Conservation (phyloP, 2,329 filamentous ascomycete genomes). For the Cadophora luteo-olivacea region DNA sequence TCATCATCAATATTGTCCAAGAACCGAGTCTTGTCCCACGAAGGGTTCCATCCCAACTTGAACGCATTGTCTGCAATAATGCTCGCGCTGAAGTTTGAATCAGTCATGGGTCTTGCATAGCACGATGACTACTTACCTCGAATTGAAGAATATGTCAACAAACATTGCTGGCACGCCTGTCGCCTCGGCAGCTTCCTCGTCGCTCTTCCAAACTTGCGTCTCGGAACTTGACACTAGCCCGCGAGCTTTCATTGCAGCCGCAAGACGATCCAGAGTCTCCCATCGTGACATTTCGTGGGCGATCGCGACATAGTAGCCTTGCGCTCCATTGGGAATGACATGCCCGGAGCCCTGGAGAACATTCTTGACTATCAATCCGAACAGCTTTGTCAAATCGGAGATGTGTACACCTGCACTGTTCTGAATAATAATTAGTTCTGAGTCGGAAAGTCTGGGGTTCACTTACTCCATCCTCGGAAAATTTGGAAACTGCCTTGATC, state of each 20-base stretch:
- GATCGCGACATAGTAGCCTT: slow-evolving; percentile 39
- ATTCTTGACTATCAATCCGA: slow-evolving; percentile 35
- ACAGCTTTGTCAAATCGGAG: slow-evolving; percentile 38
- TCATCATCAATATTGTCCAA: slow-evolving; percentile 38
- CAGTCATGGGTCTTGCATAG: too few relatives aligned
- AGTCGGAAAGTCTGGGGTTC: slow-evolving; percentile 20
- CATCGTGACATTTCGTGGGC: slow-evolving; percentile 36
- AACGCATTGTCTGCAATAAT: slow-evolving; percentile 30
- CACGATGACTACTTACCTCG: slow-evolving; percentile 36
- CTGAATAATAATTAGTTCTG: slow-evolving; percentile 30
- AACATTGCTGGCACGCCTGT: slow-evolving; percentile 26
- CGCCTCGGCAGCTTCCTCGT: slow-evolving; percentile 35
- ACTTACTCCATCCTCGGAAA: slow-evolving; percentile 30
- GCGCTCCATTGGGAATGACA: slow-evolving; percentile 32
- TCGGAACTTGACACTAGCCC: slow-evolving; percentile 35
- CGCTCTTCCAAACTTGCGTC: slow-evolving; percentile 35
- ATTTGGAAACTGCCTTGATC: slow-evolving; percentile 31
- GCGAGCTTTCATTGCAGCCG: slow-evolving; percentile 33
- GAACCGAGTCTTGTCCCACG: slow-evolving; percentile 35
- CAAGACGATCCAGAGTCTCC: slow-evolving; percentile 34
- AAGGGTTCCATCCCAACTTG: slow-evolving; percentile 36
- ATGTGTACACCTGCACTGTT: slow-evolving; percentile 35
- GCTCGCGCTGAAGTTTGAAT: slow-evolving; percentile 30
- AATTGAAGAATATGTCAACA: slow-evolving; percentile 32
- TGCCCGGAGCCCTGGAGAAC: slow-evolving; percentile 34